phyloP scores from a whole-genome alignment of 164 flowering plant species.

The Magnolia sinica region DNA sequence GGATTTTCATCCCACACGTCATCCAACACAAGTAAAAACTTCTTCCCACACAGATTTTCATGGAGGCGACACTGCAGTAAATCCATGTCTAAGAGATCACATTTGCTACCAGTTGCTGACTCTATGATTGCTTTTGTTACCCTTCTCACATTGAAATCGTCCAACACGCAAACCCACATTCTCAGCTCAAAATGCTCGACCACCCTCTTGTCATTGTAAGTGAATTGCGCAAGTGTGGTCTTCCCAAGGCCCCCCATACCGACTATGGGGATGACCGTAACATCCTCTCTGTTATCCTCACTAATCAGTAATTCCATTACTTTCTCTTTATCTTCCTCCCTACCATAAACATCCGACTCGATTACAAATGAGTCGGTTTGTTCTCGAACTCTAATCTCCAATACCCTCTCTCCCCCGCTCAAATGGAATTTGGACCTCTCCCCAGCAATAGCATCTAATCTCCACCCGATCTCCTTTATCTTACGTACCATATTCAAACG shows the following conservation, averaged over 20 bases:
- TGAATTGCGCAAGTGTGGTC: slow-evolving; percentile 8
- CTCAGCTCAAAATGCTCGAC: neutral
- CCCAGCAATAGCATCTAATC: slow-evolving; percentile 1
- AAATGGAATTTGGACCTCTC: slow-evolving; percentile 4
- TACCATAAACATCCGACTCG: slow-evolving; percentile 11
- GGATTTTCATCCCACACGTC: slow-evolving; percentile 18
- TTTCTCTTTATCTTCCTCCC: slow-evolving; percentile 9
- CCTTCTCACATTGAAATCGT: slow-evolving; percentile 3
- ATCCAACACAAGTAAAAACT: slow-evolving; percentile 14
- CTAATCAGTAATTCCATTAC: neutral
- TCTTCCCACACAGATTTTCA: slow-evolving; percentile 2
- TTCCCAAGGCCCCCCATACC: slow-evolving; percentile 16
- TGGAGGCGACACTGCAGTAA: slow-evolving; percentile 1
- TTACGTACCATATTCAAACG: neutral
- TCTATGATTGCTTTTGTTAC: slow-evolving; percentile 10
- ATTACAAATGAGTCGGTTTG: slow-evolving; percentile 1
- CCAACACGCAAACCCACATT: slow-evolving; percentile 12
- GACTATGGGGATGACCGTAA: neutral
- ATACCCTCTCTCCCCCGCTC: neutral
- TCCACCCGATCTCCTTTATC: neutral
- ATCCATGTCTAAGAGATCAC: slow-evolving; percentile 2
- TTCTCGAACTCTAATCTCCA: too few relatives aligned
- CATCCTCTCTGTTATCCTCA: neutral
- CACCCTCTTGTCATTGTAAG: slow-evolving; percentile 8
- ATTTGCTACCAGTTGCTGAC: neutral